A percentile compares a stretch with the other conserved stretches of the same genome.
These are phyloP conservation scores for Oemleria cerasiformis DNA, from an alignment of 306 rosid species.

Conservation along the genomic window DNA sequence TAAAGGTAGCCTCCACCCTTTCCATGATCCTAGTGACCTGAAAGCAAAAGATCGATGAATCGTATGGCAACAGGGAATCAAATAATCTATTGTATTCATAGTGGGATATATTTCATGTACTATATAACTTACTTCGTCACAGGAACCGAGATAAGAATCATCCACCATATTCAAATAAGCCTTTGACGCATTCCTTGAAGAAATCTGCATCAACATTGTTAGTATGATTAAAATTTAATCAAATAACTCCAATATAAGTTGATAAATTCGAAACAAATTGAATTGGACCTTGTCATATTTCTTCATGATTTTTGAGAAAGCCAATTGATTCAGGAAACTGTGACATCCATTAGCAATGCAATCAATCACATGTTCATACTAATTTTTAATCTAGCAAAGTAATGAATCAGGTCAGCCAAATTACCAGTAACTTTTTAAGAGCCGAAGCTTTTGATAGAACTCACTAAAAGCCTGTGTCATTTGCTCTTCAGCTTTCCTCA, in stretches of 20 bases:
- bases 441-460: slow-evolving; percentile 63
- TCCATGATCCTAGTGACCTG: slow-evolving; percentile 61
- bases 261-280: slow-evolving; percentile 12
- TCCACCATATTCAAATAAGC: slow-evolving; percentile 69
- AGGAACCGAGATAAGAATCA: slow-evolving; percentile 49
- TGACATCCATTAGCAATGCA: slow-evolving; percentile 13
- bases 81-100: background rate
- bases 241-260: slow-evolving; percentile 4
- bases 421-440: slow-evolving; percentile 65
- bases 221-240: background rate
- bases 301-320: slow-evolving; percentile 83
- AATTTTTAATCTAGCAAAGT: background rate
- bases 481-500: slow-evolving; percentile 54
- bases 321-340: slow-evolving; percentile 72
- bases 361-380: background rate
- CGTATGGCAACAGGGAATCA: background rate
- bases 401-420: slow-evolving; percentile 14
- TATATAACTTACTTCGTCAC: slow-evolving; percentile 46
- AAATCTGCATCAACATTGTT: slow-evolving; percentile 32
- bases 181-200: slow-evolving; percentile 55
- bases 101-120: background rate
- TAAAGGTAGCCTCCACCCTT: slow-evolving; percentile 59
- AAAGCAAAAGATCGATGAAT: slow-evolving; percentile 16
- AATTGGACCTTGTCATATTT: slow-evolving; percentile 71
- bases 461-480: slow-evolving; percentile 53